Conservation (phyloP, 768 basidiomycete species). For the Boletellus ananas region DNA sequence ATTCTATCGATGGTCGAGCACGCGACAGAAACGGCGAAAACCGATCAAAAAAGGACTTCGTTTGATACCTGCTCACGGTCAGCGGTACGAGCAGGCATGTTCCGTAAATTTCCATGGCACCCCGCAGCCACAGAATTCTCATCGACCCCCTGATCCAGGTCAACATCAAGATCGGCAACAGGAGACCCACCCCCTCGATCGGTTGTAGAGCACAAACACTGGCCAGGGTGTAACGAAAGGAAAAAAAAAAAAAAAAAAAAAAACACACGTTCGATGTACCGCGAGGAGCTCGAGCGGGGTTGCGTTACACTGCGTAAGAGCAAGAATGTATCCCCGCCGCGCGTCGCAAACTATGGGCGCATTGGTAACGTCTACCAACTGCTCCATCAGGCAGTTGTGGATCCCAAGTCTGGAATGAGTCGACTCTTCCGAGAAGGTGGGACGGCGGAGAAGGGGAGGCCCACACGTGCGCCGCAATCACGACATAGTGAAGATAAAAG, state of each 20-base stretch:
- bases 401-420: too few species aligned
- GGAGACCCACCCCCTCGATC: constrained; percentile 9
- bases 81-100: constrained; percentile 5
- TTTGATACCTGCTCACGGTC: constrained; percentile 6
- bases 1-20: neutral
- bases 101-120: neutral
- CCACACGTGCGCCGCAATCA: constrained; percentile 20
- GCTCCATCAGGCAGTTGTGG: constrained; percentile 12
- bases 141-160: neutral
- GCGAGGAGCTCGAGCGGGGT: constrained; percentile 15
- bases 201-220: constrained; percentile 22
- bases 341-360: constrained; percentile 1
- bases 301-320: constrained; percentile 5
- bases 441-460: neutral
- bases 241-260: too few species aligned
- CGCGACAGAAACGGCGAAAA: neutral
- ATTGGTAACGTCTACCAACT: constrained; percentile 11
- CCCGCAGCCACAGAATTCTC: neutral
- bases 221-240: neutral
- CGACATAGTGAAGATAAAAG: constrained; percentile 26
- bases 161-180: constrained; percentile 5
- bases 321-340: constrained; percentile 9
- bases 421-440: too few species aligned
- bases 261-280: constrained; percentile 3
- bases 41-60: neutral